Evolutionary conservation across 2,329 filamentous ascomycete genomes (phyloP).

Genomic region (Monosporascus sp.): DNA sequence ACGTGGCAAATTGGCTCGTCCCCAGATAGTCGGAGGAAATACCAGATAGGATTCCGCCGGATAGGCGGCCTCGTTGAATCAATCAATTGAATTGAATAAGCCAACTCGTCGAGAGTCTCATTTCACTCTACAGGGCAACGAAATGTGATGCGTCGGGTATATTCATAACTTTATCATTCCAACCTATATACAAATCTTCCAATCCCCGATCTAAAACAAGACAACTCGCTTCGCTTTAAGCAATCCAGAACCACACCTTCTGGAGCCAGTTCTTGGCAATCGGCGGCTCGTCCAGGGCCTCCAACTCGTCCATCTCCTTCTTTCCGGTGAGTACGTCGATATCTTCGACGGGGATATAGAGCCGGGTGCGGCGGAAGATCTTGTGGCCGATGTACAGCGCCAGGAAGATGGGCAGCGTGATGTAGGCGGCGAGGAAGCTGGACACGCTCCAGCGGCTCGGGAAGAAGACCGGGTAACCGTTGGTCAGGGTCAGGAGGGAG

Average conservation of each 20-base stretch:
- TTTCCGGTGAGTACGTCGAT: slow-evolving; percentile 54
- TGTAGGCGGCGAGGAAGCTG: slow-evolving; percentile 60
- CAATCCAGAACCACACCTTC: slow-evolving; percentile 52
- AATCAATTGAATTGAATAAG: no score
- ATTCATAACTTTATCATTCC: background rate
- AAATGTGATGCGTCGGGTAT: no score
- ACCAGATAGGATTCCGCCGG: no score
- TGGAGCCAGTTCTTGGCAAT: slow-evolving; percentile 46
- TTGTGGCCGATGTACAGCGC: slow-evolving; percentile 58
- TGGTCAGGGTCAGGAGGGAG: slow-evolving; percentile 60
- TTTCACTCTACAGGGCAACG: no score
- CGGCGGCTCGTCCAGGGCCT: slow-evolving; percentile 39
- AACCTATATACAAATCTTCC: background rate
- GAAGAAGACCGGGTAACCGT: slow-evolving; percentile 72
- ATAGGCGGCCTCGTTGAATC: no score
- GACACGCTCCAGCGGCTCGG: slow-evolving; percentile 55
- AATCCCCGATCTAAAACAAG: background rate
- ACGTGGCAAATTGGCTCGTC: no score
- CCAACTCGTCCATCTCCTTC: slow-evolving; percentile 57
- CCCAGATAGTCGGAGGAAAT: no score
- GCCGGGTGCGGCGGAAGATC: slow-evolving; percentile 38
- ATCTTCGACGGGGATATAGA: slow-evolving; percentile 36
- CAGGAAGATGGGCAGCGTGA: slow-evolving; percentile 58
- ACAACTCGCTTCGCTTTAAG: slow-evolving; percentile 22
- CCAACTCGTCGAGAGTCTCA: no score